A percentile compares a stretch with the other conserved stretches of the same genome.
Conservation (phyloP, 768 basidiomycete species). For the Psilocybe subaeruginosa region DNA sequence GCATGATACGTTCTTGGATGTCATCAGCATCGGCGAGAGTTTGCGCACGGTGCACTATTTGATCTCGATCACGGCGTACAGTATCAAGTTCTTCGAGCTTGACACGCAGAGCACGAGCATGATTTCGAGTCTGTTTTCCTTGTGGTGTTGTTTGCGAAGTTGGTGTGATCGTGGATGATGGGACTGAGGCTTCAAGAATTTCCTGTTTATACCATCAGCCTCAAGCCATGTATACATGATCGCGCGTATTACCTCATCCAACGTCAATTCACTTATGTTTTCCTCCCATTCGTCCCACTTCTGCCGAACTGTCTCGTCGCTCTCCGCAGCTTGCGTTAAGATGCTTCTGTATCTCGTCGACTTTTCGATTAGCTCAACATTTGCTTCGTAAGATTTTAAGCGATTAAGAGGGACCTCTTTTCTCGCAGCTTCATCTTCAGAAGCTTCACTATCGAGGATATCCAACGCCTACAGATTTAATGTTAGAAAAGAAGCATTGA, state of each 20-base stretch:
- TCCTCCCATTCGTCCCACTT: slow-evolving; percentile 93
- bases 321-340: slow-evolving; percentile 69
- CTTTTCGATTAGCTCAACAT: slow-evolving; percentile 70
- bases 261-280: slow-evolving; percentile 68
- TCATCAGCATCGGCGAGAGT: slow-evolving; percentile 70
- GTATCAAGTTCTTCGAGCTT: slow-evolving; percentile 83
- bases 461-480: slow-evolving; percentile 69
- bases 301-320: slow-evolving; percentile 74
- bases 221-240: not conserved
- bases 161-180: slow-evolving; percentile 56
- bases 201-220: slow-evolving; percentile 40
- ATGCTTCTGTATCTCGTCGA: slow-evolving; percentile 74
- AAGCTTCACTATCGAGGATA: slow-evolving; percentile 88
- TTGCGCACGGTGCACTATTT: slow-evolving; percentile 67
- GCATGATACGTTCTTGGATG: slow-evolving; percentile 68
- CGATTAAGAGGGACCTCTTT: slow-evolving; percentile 52
- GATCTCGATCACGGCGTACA: slow-evolving; percentile 58
- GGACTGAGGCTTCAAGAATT: slow-evolving; percentile 67
- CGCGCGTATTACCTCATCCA: slow-evolving; percentile 55
- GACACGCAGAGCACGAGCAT: slow-evolving; percentile 71
- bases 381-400: slow-evolving; percentile 78
- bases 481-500: not conserved
- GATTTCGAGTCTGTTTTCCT: slow-evolving; percentile 55
- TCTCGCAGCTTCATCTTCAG: slow-evolving; percentile 76
- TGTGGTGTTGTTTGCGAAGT: slow-evolving; percentile 35